Base-by-base conservation (phyloP, 305 asterid species). In the Solanum chacoense region DNA sequence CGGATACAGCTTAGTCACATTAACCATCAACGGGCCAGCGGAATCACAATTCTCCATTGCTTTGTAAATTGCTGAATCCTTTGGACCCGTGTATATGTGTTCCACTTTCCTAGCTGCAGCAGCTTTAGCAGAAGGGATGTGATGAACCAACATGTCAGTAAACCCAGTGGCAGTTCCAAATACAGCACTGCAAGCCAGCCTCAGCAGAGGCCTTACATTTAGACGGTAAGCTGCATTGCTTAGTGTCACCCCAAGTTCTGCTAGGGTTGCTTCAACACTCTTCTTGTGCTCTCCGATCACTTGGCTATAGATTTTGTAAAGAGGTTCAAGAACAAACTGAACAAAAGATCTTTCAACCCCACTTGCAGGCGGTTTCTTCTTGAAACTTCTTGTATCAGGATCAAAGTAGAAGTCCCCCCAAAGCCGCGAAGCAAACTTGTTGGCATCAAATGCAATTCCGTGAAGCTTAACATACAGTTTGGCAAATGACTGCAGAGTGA, bases 401-500 rank as follows among this genome's bases (percentile, higher is more conserved):
- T 97, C 99, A 50, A 90, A 97, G 91, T 96, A 97, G 90, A 90
- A 95, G 91, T 97, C 99, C 88, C 99, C 99, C 99, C 99, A 97
- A 81, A 97, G 98, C 50, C 98, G 95, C 88, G 96, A 91, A 79
- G 98, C 98, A 92, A 97, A 97, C 94, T 96, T 96, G 89, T 92
- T 90, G 38, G 98, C 96, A 92, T 97, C 99, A 93, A 97, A 95
- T 35, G 98, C 96, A 89, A 97, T 92, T 42, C 99, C 99, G 32
- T 97, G 99, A 89, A 97, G 96, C 92, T 96, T 97, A 36, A 95
- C 98, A 88, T 96, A 97, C 50, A 97, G 94, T 94, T 96, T 97
- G 59, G 99, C 98, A 92, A 96, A 97, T 13, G 99, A 97, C 90
- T 92, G 97, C 92, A 97, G 91, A 74, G 99, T 96, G 92, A 97